Conservation (phyloP, 768 basidiomycete genomes). For the Hypholoma fasciculare region DNA sequence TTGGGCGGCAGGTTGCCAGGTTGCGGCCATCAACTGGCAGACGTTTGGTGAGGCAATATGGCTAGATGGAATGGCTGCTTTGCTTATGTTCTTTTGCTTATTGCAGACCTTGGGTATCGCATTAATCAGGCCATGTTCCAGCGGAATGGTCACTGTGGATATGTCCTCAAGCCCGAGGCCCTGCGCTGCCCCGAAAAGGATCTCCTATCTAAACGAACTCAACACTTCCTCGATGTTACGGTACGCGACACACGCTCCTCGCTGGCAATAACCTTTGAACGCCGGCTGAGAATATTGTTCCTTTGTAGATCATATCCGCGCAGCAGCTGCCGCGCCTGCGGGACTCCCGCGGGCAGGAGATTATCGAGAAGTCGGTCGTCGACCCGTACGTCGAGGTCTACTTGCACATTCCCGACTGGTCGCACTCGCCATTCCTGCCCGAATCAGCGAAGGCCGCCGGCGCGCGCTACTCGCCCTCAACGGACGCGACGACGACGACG, state of each 20-base stretch:
- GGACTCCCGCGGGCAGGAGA: slow-evolving; percentile 67
- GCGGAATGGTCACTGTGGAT: slow-evolving; percentile 86
- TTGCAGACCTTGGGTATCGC: slow-evolving; percentile 81
- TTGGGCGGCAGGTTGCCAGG: slow-evolving; percentile 88
- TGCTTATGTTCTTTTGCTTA: slow-evolving; percentile 1
- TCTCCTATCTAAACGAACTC: slow-evolving; percentile 53
- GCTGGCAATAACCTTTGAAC: not conserved
- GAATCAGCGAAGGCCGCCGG: slow-evolving; percentile 14
- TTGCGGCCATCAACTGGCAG: slow-evolving; percentile 98
- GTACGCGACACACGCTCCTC: not conserved
- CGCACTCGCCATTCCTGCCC: slow-evolving; percentile 29
- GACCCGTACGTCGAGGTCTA: slow-evolving; percentile 76
- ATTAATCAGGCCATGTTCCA: slow-evolving; percentile 98
- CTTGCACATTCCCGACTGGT: slow-evolving; percentile 78
- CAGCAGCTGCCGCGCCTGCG: slow-evolving; percentile 86
- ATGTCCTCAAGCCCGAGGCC: slow-evolving; percentile 85
- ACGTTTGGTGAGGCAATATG: slow-evolving; percentile 68
- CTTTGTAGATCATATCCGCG: slow-evolving; percentile 52
- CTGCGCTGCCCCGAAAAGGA: slow-evolving; percentile 67
- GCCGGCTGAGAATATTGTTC: not conserved
- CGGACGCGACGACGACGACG: slow-evolving; percentile 12
- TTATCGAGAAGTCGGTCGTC: slow-evolving; percentile 46
- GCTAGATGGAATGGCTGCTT: not conserved
- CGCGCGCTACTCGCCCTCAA: slow-evolving; percentile 15
- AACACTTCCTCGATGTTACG: slow-evolving; percentile 53